phyloP scores from a whole-genome alignment of 805 yeast species.

The Sugiyamaella smithiae region DNA sequence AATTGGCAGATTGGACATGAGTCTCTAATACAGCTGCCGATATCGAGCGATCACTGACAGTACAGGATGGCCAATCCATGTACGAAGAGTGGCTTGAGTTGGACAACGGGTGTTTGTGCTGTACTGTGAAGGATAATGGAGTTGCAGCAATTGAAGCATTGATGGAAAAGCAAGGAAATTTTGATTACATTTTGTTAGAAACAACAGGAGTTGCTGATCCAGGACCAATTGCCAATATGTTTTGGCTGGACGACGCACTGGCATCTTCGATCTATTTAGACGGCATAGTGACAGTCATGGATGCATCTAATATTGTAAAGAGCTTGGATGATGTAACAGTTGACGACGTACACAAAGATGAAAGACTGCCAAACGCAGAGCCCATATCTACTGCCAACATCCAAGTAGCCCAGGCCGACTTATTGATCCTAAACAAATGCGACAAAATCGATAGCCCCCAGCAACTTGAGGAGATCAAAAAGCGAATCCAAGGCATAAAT shows the following conservation, averaged over 20 bases:
- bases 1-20: background rate
- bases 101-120: slow-evolving; percentile 95
- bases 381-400: slow-evolving; percentile 76
- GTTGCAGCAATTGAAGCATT: slow-evolving; percentile 90
- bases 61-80: slow-evolving; percentile 50
- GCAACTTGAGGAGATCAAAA: slow-evolving; percentile 35
- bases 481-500: slow-evolving; percentile 56
- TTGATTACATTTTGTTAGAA: slow-evolving; percentile 89
- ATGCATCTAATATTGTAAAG: slow-evolving; percentile 53
- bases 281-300: slow-evolving; percentile 87
- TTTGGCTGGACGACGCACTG: slow-evolving; percentile 93
- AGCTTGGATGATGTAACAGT: slow-evolving; percentile 60
- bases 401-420: slow-evolving; percentile 89
- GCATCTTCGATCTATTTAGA: slow-evolving; percentile 83
- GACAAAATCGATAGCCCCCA: slow-evolving; percentile 46
- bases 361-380: slow-evolving; percentile 28
- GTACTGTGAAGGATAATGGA: slow-evolving; percentile 93
- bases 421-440: slow-evolving; percentile 71
- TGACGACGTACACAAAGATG: background rate
- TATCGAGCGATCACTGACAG: slow-evolving; percentile 82
- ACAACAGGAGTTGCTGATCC: slow-evolving; percentile 98
- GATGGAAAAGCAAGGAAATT: slow-evolving; percentile 64
- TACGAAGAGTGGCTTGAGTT: slow-evolving; percentile 94
- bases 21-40: slow-evolving; percentile 85
- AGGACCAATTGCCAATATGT: slow-evolving; percentile 94